phyloP scores from a whole-genome alignment of 2,329 filamentous ascomycete genomes.

The Ceratocystis ficicola region DNA sequence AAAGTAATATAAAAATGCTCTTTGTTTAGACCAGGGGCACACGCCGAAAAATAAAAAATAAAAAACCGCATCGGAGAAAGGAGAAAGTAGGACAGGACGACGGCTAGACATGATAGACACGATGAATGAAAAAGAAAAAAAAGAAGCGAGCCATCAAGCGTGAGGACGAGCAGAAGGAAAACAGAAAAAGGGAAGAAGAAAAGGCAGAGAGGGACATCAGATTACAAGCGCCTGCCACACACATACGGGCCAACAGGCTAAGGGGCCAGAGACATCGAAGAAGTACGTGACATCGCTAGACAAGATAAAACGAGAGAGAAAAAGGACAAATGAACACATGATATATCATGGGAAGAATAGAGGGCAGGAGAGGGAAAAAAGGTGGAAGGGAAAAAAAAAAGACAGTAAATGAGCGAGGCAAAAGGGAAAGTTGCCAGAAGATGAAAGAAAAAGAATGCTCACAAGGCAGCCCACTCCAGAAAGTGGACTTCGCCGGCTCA shows the following conservation, averaged over 20 bases:
- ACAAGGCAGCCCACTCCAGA: neutral
- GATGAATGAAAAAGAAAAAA: neutral
- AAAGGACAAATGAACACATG: neutral
- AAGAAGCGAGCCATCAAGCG: neutral
- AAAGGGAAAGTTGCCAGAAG: neutral
- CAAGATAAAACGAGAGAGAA: neutral
- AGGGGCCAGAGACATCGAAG: neutral
- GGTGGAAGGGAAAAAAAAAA: neutral
- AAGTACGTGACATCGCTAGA: neutral
- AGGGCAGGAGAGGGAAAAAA: neutral
- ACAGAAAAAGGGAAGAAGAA: neutral
- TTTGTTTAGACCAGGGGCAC: neutral
- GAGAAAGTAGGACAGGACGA: conserved; percentile 13
- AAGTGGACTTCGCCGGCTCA: neutral
- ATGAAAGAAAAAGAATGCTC: neutral
- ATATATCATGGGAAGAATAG: neutral
- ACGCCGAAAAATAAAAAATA: conserved; percentile 1
- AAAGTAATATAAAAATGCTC: conserved; percentile 8
- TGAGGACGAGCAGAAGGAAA: neutral
- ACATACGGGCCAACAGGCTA: conserved; percentile 1
- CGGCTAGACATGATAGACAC: neutral
- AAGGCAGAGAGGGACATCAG: conserved; percentile 3
- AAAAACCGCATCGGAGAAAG: conserved; percentile 14
- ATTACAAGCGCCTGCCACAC: neutral
- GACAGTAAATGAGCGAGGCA: neutral